Conservation (phyloP, 192 early-diverging fungal genomes). For the Coemansia sp. region DNA sequence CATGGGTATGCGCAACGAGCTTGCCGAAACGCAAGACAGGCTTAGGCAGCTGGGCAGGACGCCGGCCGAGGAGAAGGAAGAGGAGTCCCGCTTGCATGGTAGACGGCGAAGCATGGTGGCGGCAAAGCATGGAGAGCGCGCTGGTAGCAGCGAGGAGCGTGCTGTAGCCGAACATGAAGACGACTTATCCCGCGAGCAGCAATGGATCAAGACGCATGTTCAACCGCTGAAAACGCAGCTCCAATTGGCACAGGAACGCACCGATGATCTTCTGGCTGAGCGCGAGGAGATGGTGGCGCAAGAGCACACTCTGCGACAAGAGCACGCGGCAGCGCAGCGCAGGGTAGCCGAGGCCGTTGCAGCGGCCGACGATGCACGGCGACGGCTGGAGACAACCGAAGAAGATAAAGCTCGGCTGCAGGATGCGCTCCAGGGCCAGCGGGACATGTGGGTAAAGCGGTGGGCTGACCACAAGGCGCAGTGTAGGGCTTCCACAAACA, state of each 20-base stretch:
- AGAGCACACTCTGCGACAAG: constrained; percentile 28
- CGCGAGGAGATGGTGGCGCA: constrained; percentile 41
- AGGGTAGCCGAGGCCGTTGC: constrained; percentile 19
- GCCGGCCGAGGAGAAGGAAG: constrained; percentile 5
- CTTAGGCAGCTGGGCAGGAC: background rate
- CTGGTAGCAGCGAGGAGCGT: background rate
- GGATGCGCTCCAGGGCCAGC: constrained; percentile 34
- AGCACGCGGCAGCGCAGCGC: constrained; percentile 29
- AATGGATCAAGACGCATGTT: constrained; percentile 34
- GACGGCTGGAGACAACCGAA: constrained; percentile 23
- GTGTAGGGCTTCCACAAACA: constrained; percentile 6
- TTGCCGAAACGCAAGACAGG: constrained; percentile 15
- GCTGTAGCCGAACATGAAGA: background rate
- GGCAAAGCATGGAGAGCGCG: background rate
- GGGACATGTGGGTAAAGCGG: constrained; percentile 33
- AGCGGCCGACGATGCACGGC: constrained; percentile 18
- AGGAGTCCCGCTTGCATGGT: constrained; percentile 26
- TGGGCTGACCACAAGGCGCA: constrained; percentile 34
- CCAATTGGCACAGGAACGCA: constrained; percentile 38
- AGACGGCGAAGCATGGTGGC: constrained; percentile 39
- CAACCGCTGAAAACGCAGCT: constrained; percentile 42
- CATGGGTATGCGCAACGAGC: constrained; percentile 25
- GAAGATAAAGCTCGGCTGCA: constrained; percentile 33
- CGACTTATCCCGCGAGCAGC: constrained; percentile 19
- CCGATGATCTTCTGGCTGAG: constrained; percentile 40